Percentiles rank a stretch among this genome's conserved stretches.
Evolutionary conservation across 73 alveolate genomes (phyloP).

Genomic region (Uronychia binucleata): DNA sequence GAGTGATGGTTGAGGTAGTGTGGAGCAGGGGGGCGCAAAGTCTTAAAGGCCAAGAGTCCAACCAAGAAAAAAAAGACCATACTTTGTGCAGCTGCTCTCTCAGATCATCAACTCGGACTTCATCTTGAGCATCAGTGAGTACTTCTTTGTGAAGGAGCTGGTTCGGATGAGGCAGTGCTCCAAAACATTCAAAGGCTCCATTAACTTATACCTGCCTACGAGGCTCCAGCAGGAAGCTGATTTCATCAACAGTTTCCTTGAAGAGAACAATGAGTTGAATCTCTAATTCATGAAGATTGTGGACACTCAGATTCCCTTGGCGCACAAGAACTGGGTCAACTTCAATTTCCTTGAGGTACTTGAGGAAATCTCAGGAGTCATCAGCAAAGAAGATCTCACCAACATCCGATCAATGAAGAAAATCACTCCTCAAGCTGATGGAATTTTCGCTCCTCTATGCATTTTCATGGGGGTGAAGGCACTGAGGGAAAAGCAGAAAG

Average conservation of each 20-base stretch:
- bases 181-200: constrained; percentile 3
- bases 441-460: constrained; percentile 81
- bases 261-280: constrained; percentile 58
- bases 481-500: constrained; percentile 47
- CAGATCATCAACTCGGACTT: constrained; percentile 23
- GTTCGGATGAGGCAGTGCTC: constrained; percentile 23
- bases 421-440: constrained; percentile 36
- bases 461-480: constrained; percentile 63
- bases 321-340: constrained; percentile 75
- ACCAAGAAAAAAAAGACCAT: not conserved
- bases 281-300: constrained; percentile 66
- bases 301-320: constrained; percentile 74
- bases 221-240: constrained; percentile 80
- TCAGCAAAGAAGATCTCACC: constrained; percentile 42
- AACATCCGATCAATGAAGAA: constrained; percentile 42
- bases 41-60: not conserved
- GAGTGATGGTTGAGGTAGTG: too few species aligned
- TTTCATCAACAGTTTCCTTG: constrained; percentile 68
- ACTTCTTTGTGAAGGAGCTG: constrained; percentile 24
- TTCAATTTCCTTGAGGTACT: constrained; percentile 62
- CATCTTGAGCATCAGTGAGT: constrained; percentile 19
- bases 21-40: not conserved
- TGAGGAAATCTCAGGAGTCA: not conserved
- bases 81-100: constrained; percentile 10
- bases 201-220: constrained; percentile 35